Evolutionary conservation across 176 grass and related monocot genomes (phyloP), one percentile per base, ranked within the genome.

Genomic region (Aechmea fasciata): DNA sequence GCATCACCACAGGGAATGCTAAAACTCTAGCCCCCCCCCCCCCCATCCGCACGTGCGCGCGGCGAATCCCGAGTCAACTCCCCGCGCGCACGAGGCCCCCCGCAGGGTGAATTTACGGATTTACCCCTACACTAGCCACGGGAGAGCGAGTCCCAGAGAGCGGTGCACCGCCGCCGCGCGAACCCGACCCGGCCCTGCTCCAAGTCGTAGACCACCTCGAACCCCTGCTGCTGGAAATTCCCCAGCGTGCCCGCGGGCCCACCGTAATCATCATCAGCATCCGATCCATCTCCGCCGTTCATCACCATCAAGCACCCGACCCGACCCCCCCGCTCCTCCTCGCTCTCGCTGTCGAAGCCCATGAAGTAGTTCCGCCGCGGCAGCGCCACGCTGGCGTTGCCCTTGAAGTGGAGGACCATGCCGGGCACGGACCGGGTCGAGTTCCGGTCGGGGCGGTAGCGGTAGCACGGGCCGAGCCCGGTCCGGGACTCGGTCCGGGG

Each of bases 141-240:
- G 67, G 85, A 78, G 68, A 89, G 73, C 72, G 85, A 65, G 69
- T 91, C 88, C 91, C 92, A 96, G 13, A 96, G 72, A 2, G 90
- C 83, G 7, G 83, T 74, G 12, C 92, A 96, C 41, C 83, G 88
- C 24, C 92, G 92, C 12, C 88, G 83, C 1, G 92, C 92, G 55
- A 96, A 96, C 47, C 92, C 88, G 17, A 96, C 88, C 6, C 88
- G 88, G 22, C 79, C 81, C 20, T 64, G 83, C 52, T 91, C 85
- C 20, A 86, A 77, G 48, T 96, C 88, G 76, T 91, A 96, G 2
- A 96, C 83, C 63, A 96, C 92, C 84, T 96, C 92, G 73, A 96
- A 89, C 3, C 92, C 92, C 72, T 96, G 92, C 76, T 96, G 92
- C 88, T 96, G 92, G 80, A 96, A 89, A 73, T 96, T 96, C 2